These are phyloP conservation scores for Hypocreales sp. DNA, from an alignment of 2,329 filamentous ascomycete species.

Conservation along the genomic window DNA sequence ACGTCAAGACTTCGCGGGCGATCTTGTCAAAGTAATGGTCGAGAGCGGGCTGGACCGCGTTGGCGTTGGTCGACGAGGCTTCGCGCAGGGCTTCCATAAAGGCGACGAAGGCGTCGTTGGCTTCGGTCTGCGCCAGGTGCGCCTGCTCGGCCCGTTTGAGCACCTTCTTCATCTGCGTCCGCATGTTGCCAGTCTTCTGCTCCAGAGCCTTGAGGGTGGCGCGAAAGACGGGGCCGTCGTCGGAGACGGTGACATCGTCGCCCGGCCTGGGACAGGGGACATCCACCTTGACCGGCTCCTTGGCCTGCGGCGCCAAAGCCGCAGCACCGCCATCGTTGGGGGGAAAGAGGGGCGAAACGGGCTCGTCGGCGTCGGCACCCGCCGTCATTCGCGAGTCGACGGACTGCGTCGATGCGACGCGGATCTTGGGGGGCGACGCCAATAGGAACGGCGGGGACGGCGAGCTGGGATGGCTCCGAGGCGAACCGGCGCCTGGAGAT, in stretches of 20 bases:
- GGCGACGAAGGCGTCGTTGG: conserved; percentile 69
- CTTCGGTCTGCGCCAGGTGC: conserved; percentile 60
- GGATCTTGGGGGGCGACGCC: conserved; percentile 56
- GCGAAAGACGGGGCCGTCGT: conserved; percentile 89
- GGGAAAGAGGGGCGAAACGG: conserved; percentile 32
- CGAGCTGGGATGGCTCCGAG: conserved; percentile 43
- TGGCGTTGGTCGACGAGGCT: conserved; percentile 79
- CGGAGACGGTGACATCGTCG: conserved; percentile 70
- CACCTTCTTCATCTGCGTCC: conserved; percentile 87
- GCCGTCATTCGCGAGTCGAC: conserved; percentile 70
- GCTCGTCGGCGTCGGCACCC: conserved; percentile 48
- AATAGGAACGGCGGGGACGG: conserved; percentile 62
- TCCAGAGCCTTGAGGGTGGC: conserved; percentile 94
- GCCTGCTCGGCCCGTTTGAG: conserved; percentile 88
- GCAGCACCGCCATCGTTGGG: conserved; percentile 20
- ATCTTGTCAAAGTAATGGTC: conserved; percentile 99
- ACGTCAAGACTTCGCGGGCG: conserved; percentile 72
- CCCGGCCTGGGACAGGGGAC: conserved; percentile 72
- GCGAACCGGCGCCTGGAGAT: conserved; percentile 24
- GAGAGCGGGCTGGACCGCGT: conserved; percentile 89
- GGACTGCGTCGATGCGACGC: conserved; percentile 76
- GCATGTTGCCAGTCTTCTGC: conserved; percentile 92
- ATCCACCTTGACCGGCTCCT: conserved; percentile 63
- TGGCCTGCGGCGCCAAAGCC: conserved; percentile 9
- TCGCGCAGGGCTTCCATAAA: conserved; percentile 82